These are phyloP conservation scores for Luzula sylvatica DNA, from an alignment of 176 grass and related monocot species.

Conservation along the genomic window DNA sequence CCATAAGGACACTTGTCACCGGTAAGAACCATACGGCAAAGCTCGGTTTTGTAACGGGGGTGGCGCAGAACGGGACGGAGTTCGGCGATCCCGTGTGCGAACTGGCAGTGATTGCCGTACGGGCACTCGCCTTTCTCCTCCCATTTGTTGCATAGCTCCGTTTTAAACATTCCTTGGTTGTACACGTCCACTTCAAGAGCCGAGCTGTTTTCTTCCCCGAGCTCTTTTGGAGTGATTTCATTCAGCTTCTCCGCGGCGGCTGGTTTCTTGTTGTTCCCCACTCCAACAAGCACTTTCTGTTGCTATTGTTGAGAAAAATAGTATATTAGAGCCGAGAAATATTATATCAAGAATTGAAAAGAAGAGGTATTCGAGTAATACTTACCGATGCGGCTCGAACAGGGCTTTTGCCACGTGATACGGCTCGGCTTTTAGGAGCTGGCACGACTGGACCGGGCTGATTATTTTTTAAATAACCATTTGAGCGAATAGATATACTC, in stretches of 20 bases:
- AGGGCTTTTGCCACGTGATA: conserved; percentile 21
- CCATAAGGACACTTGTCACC: conserved; percentile 82
- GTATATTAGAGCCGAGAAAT: not conserved
- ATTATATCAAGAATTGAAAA: no score
- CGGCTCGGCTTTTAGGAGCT: conserved; percentile 11
- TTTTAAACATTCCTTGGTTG: conserved; percentile 98
- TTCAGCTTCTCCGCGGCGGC: conserved; percentile 14
- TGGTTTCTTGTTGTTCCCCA: conserved; percentile 13
- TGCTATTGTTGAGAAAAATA: conserved; percentile 16
- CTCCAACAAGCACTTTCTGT: conserved; percentile 34
- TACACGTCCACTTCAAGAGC: conserved; percentile 74
- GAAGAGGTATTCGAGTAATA: conserved; percentile 9
- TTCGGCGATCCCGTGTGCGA: conserved; percentile 93
- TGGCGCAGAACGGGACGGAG: conserved; percentile 93
- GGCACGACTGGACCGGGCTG: not conserved
- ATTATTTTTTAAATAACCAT: conserved; percentile 63
- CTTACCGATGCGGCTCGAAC: conserved; percentile 38
- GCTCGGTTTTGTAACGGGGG: conserved; percentile 91
- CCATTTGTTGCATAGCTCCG: conserved; percentile 99
- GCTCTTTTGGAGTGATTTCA: conserved; percentile 20
- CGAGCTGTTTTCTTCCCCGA: conserved; percentile 3
- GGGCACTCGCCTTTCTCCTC: conserved; percentile 80
- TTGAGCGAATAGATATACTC: conserved; percentile 85
- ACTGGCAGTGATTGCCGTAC: conserved; percentile 85
- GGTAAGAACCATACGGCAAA: conserved; percentile 94